Conservation (phyloP, 2,329 filamentous ascomycete genomes). For the Alternaria postmessia region DNA sequence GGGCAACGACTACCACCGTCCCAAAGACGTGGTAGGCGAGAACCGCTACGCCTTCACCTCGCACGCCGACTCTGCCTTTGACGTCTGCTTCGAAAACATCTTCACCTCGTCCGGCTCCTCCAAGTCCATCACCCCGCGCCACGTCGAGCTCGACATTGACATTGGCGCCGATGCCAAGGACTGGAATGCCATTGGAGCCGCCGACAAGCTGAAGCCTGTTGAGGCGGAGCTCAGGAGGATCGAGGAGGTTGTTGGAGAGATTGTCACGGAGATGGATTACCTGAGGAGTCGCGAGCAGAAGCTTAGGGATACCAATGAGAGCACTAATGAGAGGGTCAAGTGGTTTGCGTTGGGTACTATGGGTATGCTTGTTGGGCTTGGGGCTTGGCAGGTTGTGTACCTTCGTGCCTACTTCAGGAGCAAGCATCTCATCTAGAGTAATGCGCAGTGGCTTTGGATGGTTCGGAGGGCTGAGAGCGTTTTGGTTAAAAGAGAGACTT, state of each 20-base stretch:
- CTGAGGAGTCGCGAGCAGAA: slow-evolving; percentile 89
- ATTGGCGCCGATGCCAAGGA: slow-evolving; percentile 97
- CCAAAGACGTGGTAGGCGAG: slow-evolving; percentile 91
- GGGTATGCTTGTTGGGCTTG: slow-evolving; percentile 85
- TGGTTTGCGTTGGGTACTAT: slow-evolving; percentile 97
- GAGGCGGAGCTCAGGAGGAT: slow-evolving; percentile 93
- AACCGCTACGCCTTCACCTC: slow-evolving; percentile 93
- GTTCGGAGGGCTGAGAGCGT: background rate
- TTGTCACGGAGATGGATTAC: slow-evolving; percentile 96
- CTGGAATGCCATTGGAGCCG: slow-evolving; percentile 95
- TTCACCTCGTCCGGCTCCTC: slow-evolving; percentile 57
- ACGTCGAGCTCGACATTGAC: slow-evolving; percentile 91
- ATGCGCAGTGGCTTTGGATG: too few relatives aligned
- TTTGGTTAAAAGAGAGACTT: slow-evolving; percentile 7
- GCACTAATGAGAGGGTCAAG: slow-evolving; percentile 97
- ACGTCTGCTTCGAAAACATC: slow-evolving; percentile 94
- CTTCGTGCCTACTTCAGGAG: slow-evolving; percentile 88
- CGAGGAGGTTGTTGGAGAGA: slow-evolving; percentile 87
- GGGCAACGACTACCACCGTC: slow-evolving; percentile 93
- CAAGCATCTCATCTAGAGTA: slow-evolving; percentile 60
- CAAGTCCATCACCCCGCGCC: slow-evolving; percentile 60
- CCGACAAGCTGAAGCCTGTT: slow-evolving; percentile 96
- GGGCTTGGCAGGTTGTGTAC: slow-evolving; percentile 98
- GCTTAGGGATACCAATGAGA: slow-evolving; percentile 98
- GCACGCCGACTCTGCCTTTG: slow-evolving; percentile 88